Conservation (phyloP, 2,329 filamentous ascomycete species). For the Apiospora kogelbergensis region DNA sequence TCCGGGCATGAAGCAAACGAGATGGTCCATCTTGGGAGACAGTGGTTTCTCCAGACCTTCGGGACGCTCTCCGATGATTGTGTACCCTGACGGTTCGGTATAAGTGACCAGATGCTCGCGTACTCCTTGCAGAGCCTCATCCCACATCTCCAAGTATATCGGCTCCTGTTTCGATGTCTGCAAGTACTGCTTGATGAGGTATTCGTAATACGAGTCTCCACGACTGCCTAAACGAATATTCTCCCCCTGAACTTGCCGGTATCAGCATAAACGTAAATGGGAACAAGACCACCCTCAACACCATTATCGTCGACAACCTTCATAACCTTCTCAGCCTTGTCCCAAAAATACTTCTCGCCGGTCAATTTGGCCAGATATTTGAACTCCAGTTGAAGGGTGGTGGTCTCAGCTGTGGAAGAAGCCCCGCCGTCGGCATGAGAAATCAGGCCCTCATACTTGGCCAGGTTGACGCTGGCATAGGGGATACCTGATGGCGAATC, state of each 20-base stretch:
- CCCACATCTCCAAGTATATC: conserved; percentile 90
- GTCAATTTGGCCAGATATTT: conserved; percentile 96
- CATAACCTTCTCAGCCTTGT: conserved; percentile 88
- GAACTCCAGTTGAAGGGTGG: conserved; percentile 90
- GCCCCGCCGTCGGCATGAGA: conserved; percentile 86
- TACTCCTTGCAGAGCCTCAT: conserved; percentile 79
- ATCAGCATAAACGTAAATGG: conserved; percentile 84
- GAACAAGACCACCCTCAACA: conserved; percentile 77
- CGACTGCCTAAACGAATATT: conserved; percentile 92
- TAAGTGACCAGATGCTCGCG: conserved; percentile 93
- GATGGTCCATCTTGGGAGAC: conserved; percentile 93
- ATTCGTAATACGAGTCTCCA: conserved; percentile 98
- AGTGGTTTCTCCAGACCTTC: conserved; percentile 65
- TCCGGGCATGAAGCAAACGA: conserved; percentile 96
- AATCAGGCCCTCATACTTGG: conserved; percentile 70
- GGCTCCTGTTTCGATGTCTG: conserved; percentile 87
- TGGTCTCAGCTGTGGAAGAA: conserved; percentile 91
- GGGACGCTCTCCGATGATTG: conserved; percentile 86
- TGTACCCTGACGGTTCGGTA: conserved; percentile 75
- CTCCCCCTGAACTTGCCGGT: conserved; percentile 76
- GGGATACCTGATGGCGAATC: conserved; percentile 85
- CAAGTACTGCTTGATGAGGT: conserved; percentile 96
- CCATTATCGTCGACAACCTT: conserved; percentile 83
- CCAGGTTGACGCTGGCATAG: conserved; percentile 86
- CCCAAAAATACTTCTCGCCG: conserved; percentile 90